Base-by-base conservation (phyloP, 2,329 filamentous ascomycete species). In the Cercospora sesami region DNA sequence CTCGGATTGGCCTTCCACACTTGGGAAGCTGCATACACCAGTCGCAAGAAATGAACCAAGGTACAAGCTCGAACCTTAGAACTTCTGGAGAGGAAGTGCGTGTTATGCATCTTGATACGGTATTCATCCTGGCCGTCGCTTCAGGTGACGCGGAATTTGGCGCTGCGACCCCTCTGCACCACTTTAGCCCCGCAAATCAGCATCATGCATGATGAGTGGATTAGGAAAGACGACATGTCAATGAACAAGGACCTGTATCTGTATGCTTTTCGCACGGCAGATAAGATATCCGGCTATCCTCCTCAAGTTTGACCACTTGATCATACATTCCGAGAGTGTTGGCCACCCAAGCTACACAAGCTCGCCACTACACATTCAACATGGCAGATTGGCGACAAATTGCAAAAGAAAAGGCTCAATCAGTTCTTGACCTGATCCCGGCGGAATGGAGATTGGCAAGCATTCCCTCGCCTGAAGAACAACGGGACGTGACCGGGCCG, bases 371-470 rank as follows among this genome's bases (percentile, higher is more conserved):
- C 21, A 62, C 51, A 33, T 36, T 45, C 21, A 51, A 51, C n/a
- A 68, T 68, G 63, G 62, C 68, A 58, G 73, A 78, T 65, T 90
- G 87, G 87, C 77, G 86, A 77, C 73, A 78, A 4, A 73, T 79
- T 9, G 87, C 83, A 18, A 78, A 82, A 64, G 79, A 80, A 21
- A 90, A 90, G 76, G 82, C 86, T 48, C 82, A 85, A 33, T 80
- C 83, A 0, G 83, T 87, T 63, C 79, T 85, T 28, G 78, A 82
- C 9, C 79, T 84, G 1, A 88, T 90, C 60, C 87, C 87, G 0
- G 64, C 81, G 36, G 82, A 86, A 78, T 89, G 87, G 87, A 81
- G 80, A 23, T 76, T 89, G 4, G 60, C 79, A 8, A 75, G 77
- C 42, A 75, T 86, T 1, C 86, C 86, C 1, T 77, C 83, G 1